phyloP scores from a whole-genome alignment of 2,329 filamentous ascomycete species.

The Bipolaris oryzae region DNA sequence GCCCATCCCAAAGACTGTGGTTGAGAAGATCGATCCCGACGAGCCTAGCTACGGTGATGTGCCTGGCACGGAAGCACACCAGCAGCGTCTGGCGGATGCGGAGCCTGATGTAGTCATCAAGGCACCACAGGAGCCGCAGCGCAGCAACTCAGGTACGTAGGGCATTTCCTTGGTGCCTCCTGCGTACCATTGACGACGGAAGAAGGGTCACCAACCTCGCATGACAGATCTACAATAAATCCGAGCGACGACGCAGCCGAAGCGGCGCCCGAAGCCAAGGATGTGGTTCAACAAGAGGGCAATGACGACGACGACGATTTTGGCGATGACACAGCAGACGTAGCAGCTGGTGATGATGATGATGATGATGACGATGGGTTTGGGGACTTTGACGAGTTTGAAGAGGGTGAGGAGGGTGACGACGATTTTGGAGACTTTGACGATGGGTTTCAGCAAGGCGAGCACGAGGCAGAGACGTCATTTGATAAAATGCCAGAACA shows the following conservation, averaged over 20 bases:
- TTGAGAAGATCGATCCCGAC: conserved; percentile 65
- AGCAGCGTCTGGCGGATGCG: conserved; percentile 63
- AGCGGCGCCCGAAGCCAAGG: conserved; percentile 7
- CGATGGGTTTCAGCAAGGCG: conserved; percentile 52
- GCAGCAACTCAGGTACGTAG: conserved; percentile 63
- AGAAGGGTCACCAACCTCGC: conserved; percentile 63
- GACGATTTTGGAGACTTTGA: conserved; percentile 60
- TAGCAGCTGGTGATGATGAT: neutral
- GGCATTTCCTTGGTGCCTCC: conserved; percentile 49
- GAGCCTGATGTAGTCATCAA: conserved; percentile 63
- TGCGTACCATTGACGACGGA: conserved; percentile 67
- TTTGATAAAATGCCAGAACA: conserved; percentile 49
- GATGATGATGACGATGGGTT: conserved; percentile 49
- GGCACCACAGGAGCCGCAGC: conserved; percentile 50
- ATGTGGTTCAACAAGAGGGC: conserved; percentile 15
- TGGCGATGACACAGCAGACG: conserved; percentile 42
- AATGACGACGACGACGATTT: conserved; percentile 16
- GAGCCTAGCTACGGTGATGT: conserved; percentile 65
- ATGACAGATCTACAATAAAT: conserved; percentile 57
- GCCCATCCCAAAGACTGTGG: conserved; percentile 63
- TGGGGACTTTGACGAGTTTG: conserved; percentile 69
- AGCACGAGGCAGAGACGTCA: conserved; percentile 46
- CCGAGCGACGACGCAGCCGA: conserved; percentile 40
- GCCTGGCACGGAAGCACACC: conserved; percentile 64
- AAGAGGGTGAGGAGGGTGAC: conserved; percentile 55